Percentiles rank a stretch among this genome's conserved stretches.
These are phyloP conservation scores for Chaetomium sp. DNA, from an alignment of 2,329 filamentous ascomycete genomes.

Conservation along the genomic window DNA sequence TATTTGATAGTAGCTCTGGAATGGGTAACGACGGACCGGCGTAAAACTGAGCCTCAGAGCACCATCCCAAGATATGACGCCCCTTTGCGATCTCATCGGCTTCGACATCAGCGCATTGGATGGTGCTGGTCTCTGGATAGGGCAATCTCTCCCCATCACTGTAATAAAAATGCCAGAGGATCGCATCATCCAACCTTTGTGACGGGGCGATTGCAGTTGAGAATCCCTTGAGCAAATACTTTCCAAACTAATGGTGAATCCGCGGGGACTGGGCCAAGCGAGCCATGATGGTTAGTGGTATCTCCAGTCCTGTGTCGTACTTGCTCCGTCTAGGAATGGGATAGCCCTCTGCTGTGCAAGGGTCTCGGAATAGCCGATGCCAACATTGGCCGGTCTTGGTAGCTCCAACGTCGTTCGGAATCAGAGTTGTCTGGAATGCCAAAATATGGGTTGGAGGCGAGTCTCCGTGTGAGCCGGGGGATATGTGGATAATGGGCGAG, in stretches of 20 bases:
- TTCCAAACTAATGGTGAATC: background rate
- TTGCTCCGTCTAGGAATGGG: background rate
- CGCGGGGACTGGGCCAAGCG: background rate
- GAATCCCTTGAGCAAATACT: background rate
- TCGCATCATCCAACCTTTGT: background rate
- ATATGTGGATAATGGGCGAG: background rate
- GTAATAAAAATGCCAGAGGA: background rate
- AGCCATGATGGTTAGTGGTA: conserved; percentile 1
- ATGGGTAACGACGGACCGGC: background rate
- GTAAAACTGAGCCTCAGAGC: background rate
- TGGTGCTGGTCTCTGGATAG: background rate
- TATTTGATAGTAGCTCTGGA: background rate
- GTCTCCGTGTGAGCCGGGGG: background rate
- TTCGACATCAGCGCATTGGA: background rate
- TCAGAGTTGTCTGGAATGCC: background rate
- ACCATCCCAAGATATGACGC: background rate
- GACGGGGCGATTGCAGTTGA: background rate
- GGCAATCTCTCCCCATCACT: background rate
- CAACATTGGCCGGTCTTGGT: background rate
- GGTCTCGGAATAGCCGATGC: conserved; percentile 1
- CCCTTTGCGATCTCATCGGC: background rate
- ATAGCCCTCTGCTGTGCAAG: background rate
- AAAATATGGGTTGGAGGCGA: background rate
- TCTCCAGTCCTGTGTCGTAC: background rate
- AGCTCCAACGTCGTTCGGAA: background rate